A percentile compares a stretch with the other conserved stretches of the same genome.
These are phyloP conservation scores for Melastoma malabathricum DNA, from an alignment of 345 rosid species.

Conservation along the genomic window DNA sequence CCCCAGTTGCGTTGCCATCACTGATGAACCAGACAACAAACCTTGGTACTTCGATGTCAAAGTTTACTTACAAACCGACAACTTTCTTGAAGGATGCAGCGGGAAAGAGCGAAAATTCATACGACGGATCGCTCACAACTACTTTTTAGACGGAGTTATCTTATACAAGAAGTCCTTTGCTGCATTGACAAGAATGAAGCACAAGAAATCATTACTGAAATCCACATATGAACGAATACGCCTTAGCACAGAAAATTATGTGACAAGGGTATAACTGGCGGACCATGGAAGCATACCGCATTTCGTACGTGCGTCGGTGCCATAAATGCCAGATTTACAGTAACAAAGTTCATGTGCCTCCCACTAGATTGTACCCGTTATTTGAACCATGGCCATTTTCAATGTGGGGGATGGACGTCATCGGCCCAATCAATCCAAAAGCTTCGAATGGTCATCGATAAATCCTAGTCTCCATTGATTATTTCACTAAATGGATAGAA, in stretches of 20 bases:
- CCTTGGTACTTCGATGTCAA: not conserved
- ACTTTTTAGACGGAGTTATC: not conserved
- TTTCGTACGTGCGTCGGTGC: not conserved
- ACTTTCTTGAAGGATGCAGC: not conserved
- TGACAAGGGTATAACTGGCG: constrained; percentile 1
- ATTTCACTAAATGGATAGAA: constrained; percentile 7
- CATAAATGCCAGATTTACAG: constrained; percentile 6
- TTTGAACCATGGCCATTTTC: constrained; percentile 7
- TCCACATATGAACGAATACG: not conserved
- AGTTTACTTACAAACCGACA: not conserved
- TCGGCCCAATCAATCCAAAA: constrained; percentile 4
- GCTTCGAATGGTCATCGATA: constrained; percentile 5
- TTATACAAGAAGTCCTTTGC: not conserved
- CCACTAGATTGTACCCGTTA: not conserved
- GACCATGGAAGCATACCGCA: not conserved
- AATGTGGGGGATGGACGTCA: constrained; percentile 10
- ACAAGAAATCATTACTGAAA: not conserved
- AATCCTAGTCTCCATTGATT: constrained; percentile 3
- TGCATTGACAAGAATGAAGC: not conserved
- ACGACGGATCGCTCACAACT: no score
- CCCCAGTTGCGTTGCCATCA: not conserved
- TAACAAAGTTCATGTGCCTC: not conserved
- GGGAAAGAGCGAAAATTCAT: not conserved
- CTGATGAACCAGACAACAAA: not conserved
- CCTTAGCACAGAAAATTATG: not conserved